Percentiles rank a stretch among this genome's conserved stretches.
Conservation (phyloP, 2,329 filamentous ascomycete species). For the Fusarium sp. region DNA sequence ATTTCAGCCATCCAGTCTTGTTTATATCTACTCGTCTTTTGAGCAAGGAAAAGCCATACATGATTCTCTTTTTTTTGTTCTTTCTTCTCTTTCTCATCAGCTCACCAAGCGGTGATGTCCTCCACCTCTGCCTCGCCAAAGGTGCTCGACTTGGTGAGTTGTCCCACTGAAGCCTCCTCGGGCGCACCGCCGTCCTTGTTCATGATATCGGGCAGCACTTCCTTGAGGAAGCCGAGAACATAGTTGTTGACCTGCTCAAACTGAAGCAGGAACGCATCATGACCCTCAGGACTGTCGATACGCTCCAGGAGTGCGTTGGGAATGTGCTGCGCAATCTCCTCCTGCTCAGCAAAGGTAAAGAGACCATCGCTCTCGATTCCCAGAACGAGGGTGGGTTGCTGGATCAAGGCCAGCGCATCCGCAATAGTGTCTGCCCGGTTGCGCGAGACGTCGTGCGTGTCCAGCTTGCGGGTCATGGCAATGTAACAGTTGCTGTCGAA, state of each 20-base stretch:
- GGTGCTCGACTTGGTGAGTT: slow-evolving; percentile 85
- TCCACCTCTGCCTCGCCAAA: slow-evolving; percentile 97
- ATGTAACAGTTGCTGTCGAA: slow-evolving; percentile 99
- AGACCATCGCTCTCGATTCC: slow-evolving; percentile 96
- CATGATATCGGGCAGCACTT: slow-evolving; percentile 92
- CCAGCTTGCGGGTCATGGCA: slow-evolving; percentile 95
- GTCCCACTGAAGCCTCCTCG: slow-evolving; percentile 64
- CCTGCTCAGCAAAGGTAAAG: slow-evolving; percentile 96
- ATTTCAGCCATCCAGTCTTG: background rate
- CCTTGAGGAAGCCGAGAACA: slow-evolving; percentile 83
- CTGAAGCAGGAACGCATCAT: slow-evolving; percentile 95
- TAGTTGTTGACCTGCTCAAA: slow-evolving; percentile 97
- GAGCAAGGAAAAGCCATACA: background rate
- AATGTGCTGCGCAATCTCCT: slow-evolving; percentile 87
- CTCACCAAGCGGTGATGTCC: slow-evolving; percentile 93
- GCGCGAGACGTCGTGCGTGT: slow-evolving; percentile 94
- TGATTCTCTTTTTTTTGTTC: background rate
- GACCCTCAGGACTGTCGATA: slow-evolving; percentile 94
- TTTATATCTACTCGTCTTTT: slow-evolving; percentile 8
- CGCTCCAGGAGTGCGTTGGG: slow-evolving; percentile 80
- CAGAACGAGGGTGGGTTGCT: slow-evolving; percentile 90
- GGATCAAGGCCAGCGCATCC: slow-evolving; percentile 81
- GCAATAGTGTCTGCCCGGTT: slow-evolving; percentile 74
- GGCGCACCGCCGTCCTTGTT: slow-evolving; percentile 62
- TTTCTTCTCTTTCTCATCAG: background rate